These are phyloP conservation scores for Epichloe gansuensis DNA, from an alignment of 2,329 filamentous ascomycete species.

Conservation along the genomic window DNA sequence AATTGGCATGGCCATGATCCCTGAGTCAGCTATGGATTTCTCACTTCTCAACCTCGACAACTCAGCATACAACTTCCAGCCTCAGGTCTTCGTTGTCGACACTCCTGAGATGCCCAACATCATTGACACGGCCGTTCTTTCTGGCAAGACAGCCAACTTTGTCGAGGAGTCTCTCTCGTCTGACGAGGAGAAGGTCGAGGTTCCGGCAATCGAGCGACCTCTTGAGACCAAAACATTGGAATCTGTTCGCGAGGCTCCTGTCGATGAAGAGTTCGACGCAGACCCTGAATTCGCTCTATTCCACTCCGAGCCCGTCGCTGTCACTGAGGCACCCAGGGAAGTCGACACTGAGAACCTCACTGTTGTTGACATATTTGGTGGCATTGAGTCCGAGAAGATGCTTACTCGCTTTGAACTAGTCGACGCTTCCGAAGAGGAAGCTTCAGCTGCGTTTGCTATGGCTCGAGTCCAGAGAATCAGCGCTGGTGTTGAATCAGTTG, in stretches of 20 bases:
- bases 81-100: conserved; percentile 64
- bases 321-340: conserved; percentile 20
- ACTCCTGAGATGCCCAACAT: conserved; percentile 50
- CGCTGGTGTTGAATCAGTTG: conserved; percentile 21
- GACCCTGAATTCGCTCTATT: conserved; percentile 51
- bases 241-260: conserved; percentile 13
- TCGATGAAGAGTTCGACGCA: conserved; percentile 47
- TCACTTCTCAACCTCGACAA: conserved; percentile 52
- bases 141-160: conserved; percentile 54
- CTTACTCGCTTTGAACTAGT: conserved; percentile 51
- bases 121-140: conserved; percentile 50
- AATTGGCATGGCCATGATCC: conserved; percentile 72
- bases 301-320: conserved; percentile 27
- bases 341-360: conserved; percentile 30
- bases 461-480: conserved; percentile 38
- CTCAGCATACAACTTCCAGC: conserved; percentile 47
- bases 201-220: conserved; percentile 38
- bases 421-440: conserved; percentile 39
- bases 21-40: conserved; percentile 66
- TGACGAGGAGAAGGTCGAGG: conserved; percentile 44
- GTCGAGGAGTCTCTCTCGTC: conserved; percentile 31
- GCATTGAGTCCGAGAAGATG: conserved; percentile 50
- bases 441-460: conserved; percentile 30
- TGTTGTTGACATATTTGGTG: conserved; percentile 34
- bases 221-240: conserved; percentile 22